phyloP scores from a whole-genome alignment of 768 basidiomycete species.

The Mycena alexandri region DNA sequence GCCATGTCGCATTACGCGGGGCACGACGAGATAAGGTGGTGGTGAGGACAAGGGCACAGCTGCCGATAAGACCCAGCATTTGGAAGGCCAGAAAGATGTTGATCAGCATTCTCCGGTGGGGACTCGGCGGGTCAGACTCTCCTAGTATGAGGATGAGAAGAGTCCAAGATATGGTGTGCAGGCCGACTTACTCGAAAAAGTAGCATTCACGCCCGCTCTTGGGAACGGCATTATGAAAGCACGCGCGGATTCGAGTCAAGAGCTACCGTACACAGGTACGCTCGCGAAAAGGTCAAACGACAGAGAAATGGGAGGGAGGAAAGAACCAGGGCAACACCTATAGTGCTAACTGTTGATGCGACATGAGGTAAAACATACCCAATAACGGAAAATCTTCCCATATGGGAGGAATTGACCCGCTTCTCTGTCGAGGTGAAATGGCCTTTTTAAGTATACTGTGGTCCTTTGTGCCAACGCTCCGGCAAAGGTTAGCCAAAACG shows the following conservation, averaged over 20 bases:
- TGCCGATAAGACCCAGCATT: conserved; percentile 42
- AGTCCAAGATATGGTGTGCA: not conserved
- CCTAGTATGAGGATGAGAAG: not conserved
- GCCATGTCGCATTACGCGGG: conserved; percentile 46
- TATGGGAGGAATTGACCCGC: too few relatives aligned
- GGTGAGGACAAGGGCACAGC: conserved; percentile 40
- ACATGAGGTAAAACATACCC: too few relatives aligned
- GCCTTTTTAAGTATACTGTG: too few relatives aligned
- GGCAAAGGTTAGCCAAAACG: too few relatives aligned
- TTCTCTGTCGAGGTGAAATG: too few relatives aligned
- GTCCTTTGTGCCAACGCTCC: too few relatives aligned
- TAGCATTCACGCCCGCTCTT: conserved; percentile 25
- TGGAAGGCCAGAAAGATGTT: conserved; percentile 43
- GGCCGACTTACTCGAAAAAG: conserved; percentile 26
- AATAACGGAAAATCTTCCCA: too few relatives aligned
- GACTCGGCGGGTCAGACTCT: conserved; percentile 12
- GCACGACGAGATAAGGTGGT: conserved; percentile 38
- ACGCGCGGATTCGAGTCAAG: conserved; percentile 26
- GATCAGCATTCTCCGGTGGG: conserved; percentile 28
- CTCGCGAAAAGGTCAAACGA: conserved; percentile 21
- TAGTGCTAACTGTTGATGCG: too few relatives aligned
- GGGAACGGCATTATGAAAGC: conserved; percentile 36
- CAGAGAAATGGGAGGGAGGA: conserved; percentile 3
- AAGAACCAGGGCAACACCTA: conserved; percentile 14
- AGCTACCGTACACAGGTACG: conserved; percentile 37